These are phyloP conservation scores for Cicer arietinum DNA, from an alignment of 306 rosid species.

Conservation along the genomic window DNA sequence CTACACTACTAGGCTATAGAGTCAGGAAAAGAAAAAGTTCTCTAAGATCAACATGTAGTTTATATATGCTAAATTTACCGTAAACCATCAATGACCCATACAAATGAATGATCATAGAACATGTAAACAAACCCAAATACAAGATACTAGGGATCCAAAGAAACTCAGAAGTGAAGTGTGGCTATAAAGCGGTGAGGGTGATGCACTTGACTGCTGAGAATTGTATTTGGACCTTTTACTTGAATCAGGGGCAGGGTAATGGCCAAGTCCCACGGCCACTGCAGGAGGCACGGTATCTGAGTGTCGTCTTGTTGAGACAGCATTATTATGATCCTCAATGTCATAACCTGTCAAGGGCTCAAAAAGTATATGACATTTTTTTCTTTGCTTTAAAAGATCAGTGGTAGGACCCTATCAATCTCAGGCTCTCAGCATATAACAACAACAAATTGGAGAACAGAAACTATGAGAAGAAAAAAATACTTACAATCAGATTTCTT, in stretches of 20 bases:
- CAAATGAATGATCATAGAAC: constrained; percentile 46
- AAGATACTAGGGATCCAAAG: constrained; percentile 47
- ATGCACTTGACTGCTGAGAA: constrained; percentile 56
- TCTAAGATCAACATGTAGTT: constrained; percentile 45
- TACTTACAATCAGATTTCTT: constrained; percentile 80
- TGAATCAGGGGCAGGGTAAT: constrained; percentile 57
- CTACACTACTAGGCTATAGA: constrained; percentile 32
- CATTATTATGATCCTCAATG: constrained; percentile 56
- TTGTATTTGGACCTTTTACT: constrained; percentile 44
- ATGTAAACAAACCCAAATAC: constrained; percentile 47
- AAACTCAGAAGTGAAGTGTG: constrained; percentile 47
- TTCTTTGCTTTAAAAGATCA: neutral
- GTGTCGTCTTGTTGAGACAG: constrained; percentile 48
- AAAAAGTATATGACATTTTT: constrained; percentile 34
- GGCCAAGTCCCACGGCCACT: constrained; percentile 69
- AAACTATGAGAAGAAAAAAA: constrained; percentile 39
- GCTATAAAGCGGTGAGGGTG: constrained; percentile 45
- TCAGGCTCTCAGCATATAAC: neutral
- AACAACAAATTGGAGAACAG: constrained; percentile 22
- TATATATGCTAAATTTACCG: constrained; percentile 35
- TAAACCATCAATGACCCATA: constrained; percentile 38
- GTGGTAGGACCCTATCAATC: neutral
- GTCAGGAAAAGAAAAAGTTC: constrained; percentile 15
- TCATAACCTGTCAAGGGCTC: constrained; percentile 68
- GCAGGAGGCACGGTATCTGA: constrained; percentile 71